Percentiles rank a stretch among this genome's conserved stretches.
Conservation (phyloP, 2,329 filamentous ascomycete genomes). For the Penicillium nordicum region DNA sequence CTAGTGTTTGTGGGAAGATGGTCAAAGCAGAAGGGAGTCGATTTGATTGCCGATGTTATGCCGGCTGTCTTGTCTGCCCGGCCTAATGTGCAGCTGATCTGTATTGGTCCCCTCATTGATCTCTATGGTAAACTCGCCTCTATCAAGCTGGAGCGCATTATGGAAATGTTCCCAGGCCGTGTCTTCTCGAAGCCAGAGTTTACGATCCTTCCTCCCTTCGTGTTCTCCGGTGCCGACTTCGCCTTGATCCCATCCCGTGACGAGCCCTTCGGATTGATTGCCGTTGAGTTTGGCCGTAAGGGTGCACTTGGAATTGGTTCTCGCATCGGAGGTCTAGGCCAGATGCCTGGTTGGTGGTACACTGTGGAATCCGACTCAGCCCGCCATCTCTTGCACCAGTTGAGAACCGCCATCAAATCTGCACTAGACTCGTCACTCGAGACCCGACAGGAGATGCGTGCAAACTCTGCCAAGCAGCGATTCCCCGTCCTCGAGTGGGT, state of each 20-base stretch:
- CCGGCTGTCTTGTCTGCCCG: constrained; percentile 60
- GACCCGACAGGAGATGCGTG: constrained; percentile 60
- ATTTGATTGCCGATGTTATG: constrained; percentile 66
- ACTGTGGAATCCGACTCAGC: constrained; percentile 64
- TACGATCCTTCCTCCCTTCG: constrained; percentile 62
- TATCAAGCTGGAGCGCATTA: constrained; percentile 61
- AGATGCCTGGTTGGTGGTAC: constrained; percentile 70
- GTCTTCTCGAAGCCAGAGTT: constrained; percentile 68
- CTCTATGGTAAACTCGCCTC: constrained; percentile 66
- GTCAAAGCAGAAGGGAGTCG: constrained; percentile 67
- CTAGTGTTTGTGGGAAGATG: constrained; percentile 67
- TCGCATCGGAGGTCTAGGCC: constrained; percentile 62
- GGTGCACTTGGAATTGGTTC: constrained; percentile 65
- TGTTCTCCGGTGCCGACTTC: constrained; percentile 66
- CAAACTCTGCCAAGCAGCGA: constrained; percentile 61
- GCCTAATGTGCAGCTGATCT: constrained; percentile 60
- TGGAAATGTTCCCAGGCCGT: constrained; percentile 62
- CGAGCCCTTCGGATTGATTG: constrained; percentile 66
- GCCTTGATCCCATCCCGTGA: constrained; percentile 66
- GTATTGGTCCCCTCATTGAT: constrained; percentile 65
- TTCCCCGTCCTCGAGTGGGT: constrained; percentile 68
- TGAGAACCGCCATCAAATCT: constrained; percentile 61
- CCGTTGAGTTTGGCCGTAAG: constrained; percentile 66
- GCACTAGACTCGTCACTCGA: constrained; percentile 57
- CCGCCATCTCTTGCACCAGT: constrained; percentile 61